Evolutionary conservation across 306 rosid genomes (phyloP).

Genomic region (Potentilla sterilis): DNA sequence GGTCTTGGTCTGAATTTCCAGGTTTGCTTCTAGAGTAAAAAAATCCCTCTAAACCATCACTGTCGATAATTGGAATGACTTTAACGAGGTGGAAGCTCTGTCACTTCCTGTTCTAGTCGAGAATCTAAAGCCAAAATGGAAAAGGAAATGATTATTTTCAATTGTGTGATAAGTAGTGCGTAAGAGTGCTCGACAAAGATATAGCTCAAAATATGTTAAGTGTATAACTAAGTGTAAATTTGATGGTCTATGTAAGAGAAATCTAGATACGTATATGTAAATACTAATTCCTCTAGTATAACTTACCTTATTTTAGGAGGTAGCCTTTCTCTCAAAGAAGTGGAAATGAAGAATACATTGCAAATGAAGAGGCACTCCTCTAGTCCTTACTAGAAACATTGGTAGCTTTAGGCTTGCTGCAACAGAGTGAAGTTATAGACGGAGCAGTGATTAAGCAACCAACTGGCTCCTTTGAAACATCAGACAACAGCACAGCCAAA

Average conservation of each 20-base stretch:
- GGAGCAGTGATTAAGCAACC: slow-evolving; percentile 41
- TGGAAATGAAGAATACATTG: slow-evolving; percentile 29
- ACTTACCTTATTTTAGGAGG: slow-evolving; percentile 36
- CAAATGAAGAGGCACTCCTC: slow-evolving; percentile 19
- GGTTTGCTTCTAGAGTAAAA: slow-evolving; percentile 12
- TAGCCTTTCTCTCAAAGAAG: slow-evolving; percentile 31
- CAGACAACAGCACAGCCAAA: slow-evolving; percentile 19
- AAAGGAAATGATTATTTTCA: neutral
- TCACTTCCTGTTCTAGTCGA: slow-evolving; percentile 33
- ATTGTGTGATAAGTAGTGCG: neutral
- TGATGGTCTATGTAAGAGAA: too few relatives aligned
- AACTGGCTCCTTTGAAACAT: slow-evolving; percentile 25
- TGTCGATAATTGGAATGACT: slow-evolving; percentile 32
- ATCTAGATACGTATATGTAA: too few relatives aligned
- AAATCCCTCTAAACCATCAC: slow-evolving; percentile 16
- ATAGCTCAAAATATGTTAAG: neutral
- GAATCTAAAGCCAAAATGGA: slow-evolving; percentile 19
- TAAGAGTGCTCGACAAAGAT: too few relatives aligned
- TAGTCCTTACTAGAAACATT: slow-evolving; percentile 34
- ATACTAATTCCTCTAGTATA: neutral
- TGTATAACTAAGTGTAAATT: neutral
- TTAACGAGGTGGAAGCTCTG: slow-evolving; percentile 44
- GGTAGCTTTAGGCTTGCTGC: slow-evolving; percentile 33
- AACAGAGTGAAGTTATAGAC: slow-evolving; percentile 26
- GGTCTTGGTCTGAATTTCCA: slow-evolving; percentile 26